These are phyloP conservation scores for Leccinum subfulvum DNA, from an alignment of 1,284 basidiomycete species.

Conservation along the genomic window DNA sequence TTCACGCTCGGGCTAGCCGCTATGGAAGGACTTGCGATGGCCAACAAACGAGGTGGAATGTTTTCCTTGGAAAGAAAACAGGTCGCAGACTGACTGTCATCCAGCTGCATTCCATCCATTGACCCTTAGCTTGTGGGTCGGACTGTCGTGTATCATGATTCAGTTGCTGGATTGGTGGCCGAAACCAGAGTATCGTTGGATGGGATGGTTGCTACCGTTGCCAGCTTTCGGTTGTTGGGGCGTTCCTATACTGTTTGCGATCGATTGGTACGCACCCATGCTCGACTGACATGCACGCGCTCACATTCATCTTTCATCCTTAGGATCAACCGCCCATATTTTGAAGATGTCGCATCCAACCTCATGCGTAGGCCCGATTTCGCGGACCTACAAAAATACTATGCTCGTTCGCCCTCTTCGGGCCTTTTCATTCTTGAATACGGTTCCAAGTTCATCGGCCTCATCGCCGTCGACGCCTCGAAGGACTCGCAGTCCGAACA, in stretches of 20 bases:
- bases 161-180: constrained; percentile 70
- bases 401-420: constrained; percentile 57
- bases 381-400: constrained; percentile 52
- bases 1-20: constrained; percentile 68
- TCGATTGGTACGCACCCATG: constrained; percentile 59
- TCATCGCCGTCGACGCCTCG: constrained; percentile 68
- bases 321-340: constrained; percentile 70
- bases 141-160: constrained; percentile 55
- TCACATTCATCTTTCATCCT: constrained; percentile 8
- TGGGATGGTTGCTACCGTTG: constrained; percentile 57
- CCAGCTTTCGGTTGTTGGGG: constrained; percentile 65
- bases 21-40: constrained; percentile 70
- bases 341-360: constrained; percentile 55
- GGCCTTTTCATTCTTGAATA: constrained; percentile 71
- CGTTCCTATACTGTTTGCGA: constrained; percentile 62
- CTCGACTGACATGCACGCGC: background rate
- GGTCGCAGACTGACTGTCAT: background rate
- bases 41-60: constrained; percentile 60
- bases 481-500: constrained; percentile 36
- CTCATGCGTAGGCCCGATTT: constrained; percentile 62
- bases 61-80: background rate
- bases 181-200: constrained; percentile 36
- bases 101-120: constrained; percentile 63
- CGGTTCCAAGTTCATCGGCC: constrained; percentile 58
- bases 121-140: constrained; percentile 58